Evolutionary conservation across 2,329 filamentous ascomycete genomes (phyloP).

Genomic region (Rhynchosporium secalis): DNA sequence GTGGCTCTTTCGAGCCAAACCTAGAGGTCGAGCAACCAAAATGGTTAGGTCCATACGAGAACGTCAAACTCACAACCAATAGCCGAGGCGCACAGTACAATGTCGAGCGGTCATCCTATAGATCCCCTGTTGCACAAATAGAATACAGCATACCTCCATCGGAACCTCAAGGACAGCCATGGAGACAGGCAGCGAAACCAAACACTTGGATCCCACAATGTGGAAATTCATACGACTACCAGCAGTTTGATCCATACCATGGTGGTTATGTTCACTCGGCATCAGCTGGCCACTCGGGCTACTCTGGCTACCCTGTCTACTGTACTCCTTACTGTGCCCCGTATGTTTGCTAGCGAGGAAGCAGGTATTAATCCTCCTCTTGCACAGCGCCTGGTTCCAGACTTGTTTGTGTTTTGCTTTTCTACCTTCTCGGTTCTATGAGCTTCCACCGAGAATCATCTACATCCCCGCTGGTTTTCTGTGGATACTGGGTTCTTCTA

Average conservation of each 20-base stretch:
- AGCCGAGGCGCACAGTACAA: conserved; percentile 11
- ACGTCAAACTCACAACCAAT: neutral
- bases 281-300: conserved; percentile 24
- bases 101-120: conserved; percentile 17
- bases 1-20: conserved; percentile 18
- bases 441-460: conserved; percentile 18
- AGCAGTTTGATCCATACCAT: conserved; percentile 26
- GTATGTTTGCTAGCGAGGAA: conserved; percentile 12
- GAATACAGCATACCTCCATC: conserved; percentile 31
- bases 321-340: conserved; percentile 23
- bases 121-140: conserved; percentile 23
- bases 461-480: conserved; percentile 27
- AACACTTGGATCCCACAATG: conserved; percentile 29
- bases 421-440: conserved; percentile 19
- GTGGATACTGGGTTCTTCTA: conserved; percentile 23
- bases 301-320: conserved; percentile 25
- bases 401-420: conserved; percentile 17
- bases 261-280: conserved; percentile 24
- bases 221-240: conserved; percentile 26
- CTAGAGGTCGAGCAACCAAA: conserved; percentile 5
- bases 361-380: conserved; percentile 8
- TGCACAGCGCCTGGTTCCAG: conserved; percentile 24
- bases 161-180: conserved; percentile 25
- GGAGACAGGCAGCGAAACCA: conserved; percentile 21
- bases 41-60: conserved; percentile 11